A percentile compares a stretch with the other conserved stretches of the same genome.
phyloP scores from a whole-genome alignment of 2,329 filamentous ascomycete species.

The Cryoendolithus antarcticus region DNA sequence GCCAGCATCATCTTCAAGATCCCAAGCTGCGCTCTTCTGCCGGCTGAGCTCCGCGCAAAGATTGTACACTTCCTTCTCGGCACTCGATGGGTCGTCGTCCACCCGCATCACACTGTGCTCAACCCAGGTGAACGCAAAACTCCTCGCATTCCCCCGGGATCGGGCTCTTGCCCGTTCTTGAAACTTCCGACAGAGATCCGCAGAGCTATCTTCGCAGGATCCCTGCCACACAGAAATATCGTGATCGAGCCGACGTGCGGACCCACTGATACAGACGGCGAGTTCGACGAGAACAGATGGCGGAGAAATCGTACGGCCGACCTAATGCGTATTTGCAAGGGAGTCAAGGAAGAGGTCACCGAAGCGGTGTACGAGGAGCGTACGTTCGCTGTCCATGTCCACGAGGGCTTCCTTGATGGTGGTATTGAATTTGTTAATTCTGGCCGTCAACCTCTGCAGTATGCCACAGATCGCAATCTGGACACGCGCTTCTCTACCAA shows the following conservation, averaged over 20 bases:
- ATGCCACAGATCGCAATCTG: slow-evolving; percentile 7
- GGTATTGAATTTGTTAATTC: slow-evolving; percentile 21
- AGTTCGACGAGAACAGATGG: slow-evolving; percentile 4
- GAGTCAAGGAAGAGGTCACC: slow-evolving; percentile 12
- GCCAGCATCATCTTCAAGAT: no score
- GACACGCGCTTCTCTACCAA: slow-evolving; percentile 16
- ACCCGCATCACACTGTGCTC: no score
- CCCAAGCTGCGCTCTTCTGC: no score
- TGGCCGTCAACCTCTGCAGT: slow-evolving; percentile 21
- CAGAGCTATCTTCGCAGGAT: slow-evolving; percentile 9
- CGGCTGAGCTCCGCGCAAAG: no score
- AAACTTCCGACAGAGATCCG: slow-evolving; percentile 13
- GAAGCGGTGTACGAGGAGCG: slow-evolving; percentile 18
- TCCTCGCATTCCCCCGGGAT: slow-evolving; percentile 5
- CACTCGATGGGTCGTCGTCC: no score
- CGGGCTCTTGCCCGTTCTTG: slow-evolving; percentile 6
- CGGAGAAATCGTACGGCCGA: slow-evolving; percentile 11
- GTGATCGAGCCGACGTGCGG: slow-evolving; percentile 9
- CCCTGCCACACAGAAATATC: slow-evolving; percentile 7
- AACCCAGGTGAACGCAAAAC: no score
- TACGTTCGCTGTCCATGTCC: slow-evolving; percentile 18
- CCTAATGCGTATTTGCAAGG: slow-evolving; percentile 16
- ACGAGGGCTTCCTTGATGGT: slow-evolving; percentile 14
- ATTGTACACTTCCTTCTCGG: no score
- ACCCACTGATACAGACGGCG: background rate